Evolutionary conservation across 179 eudicot genomes (phyloP), one percentile per base, ranked within the genome.

Genomic region (Carnegiea gigantea): DNA sequence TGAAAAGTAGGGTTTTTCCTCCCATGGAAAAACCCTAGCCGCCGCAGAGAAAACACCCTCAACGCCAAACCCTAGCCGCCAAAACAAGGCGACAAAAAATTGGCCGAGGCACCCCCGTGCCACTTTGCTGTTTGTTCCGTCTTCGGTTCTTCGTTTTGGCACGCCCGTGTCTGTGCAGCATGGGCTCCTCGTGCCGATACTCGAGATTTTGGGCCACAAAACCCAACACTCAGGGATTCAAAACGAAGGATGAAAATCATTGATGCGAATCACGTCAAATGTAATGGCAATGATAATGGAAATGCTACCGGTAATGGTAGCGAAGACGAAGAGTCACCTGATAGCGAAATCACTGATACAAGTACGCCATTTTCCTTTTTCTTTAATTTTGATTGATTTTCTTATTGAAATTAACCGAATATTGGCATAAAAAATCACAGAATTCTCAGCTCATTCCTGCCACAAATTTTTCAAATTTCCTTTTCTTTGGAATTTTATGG

Each of bases 271-370:
- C 43, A 43, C 60, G 70, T 40, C 8, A 77, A 78, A 12, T 79
- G 78, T 72, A 77, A 77, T 78, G 84, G 75, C 15, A 48, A 74
- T 75, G 89, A 74, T 28, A 80, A 82, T 81, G 88, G 87, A 62
- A 62, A 62, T 62, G 68, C 10, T 21, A 62, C 78, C 9, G 64
- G 87, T 72, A 67, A 81, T 71, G 78, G 14, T 21, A 82, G 81
- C 38, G 85, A 81, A 17, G 86, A 84, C 9, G 88, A 92, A 9
- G 93, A 91, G 83, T 89, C 93, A 21, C 95, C 90, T n/a, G 87
- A 90, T 46, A 90, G 92, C 79, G 98, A 92, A 73, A 90, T 94
- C 79, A 91, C 95, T 78, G 97, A 91, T 79, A 78, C 95, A 88
- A 98, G 99, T 95, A 85, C 62, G 65, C 79, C 1, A 21, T 12